Conservation (phyloP, 202 grass and related monocot genomes). For the Cymbopogon flexuosus region DNA sequence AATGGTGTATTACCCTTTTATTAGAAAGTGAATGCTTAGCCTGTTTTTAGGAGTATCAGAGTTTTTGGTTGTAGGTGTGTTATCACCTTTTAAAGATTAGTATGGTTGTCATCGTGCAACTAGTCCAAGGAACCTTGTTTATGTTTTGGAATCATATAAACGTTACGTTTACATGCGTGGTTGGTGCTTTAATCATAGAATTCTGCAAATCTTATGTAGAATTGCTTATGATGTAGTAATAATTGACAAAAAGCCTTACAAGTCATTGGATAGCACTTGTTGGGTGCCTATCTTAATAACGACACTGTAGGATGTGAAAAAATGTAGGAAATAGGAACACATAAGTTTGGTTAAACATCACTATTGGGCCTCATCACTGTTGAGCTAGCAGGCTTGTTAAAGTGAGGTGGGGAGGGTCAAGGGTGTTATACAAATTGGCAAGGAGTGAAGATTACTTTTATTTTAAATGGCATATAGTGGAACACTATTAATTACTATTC, state of each 20-base stretch:
- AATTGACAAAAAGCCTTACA: not conserved
- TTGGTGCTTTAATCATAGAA: not conserved
- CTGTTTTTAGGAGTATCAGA: no score
- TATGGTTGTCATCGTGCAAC: not conserved
- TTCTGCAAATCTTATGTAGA: not conserved
- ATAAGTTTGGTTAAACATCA: not conserved
- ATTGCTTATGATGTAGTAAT: not conserved
- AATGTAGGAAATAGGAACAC: not conserved
- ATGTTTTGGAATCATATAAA: not conserved
- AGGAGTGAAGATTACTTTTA: not conserved
- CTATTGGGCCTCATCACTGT: not conserved
- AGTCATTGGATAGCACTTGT: not conserved
- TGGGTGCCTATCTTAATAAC: not conserved
- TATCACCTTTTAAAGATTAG: not conserved
- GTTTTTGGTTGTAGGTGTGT: not conserved
- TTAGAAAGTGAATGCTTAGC: not conserved
- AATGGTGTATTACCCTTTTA: conserved; percentile 1
- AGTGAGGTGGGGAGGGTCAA: not conserved
- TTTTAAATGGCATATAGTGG: not conserved
- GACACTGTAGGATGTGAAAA: not conserved
- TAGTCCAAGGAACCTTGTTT: not conserved
- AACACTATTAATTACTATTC: not conserved
- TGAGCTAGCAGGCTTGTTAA: not conserved
- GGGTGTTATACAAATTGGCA: not conserved
- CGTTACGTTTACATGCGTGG: not conserved